phyloP scores from a whole-genome alignment of 192 early-diverging fungal species.

The Dissophora ornata region DNA sequence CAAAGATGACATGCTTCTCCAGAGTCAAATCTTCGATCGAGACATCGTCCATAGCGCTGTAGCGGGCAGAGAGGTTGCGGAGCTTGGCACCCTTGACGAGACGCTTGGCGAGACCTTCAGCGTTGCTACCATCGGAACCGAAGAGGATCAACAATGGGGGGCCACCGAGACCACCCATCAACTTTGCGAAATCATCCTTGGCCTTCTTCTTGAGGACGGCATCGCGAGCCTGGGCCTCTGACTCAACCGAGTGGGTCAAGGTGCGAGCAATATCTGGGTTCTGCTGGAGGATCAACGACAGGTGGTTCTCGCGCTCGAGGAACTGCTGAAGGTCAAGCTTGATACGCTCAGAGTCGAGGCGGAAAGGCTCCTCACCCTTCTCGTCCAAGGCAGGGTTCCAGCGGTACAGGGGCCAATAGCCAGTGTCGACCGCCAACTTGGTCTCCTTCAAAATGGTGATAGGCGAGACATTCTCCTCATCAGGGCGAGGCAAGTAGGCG shows the following conservation, averaged over 20 bases:
- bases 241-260: constrained; percentile 73
- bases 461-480: constrained; percentile 64
- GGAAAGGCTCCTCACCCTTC: constrained; percentile 71
- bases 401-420: constrained; percentile 95
- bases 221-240: constrained; percentile 70
- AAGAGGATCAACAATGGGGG: constrained; percentile 88
- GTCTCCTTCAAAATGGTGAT: constrained; percentile 87
- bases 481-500: constrained; percentile 80
- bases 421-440: constrained; percentile 89
- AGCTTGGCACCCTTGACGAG: constrained; percentile 84
- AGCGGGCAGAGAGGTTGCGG: constrained; percentile 82
- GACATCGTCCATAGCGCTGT: constrained; percentile 86
- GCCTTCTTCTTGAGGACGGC: constrained; percentile 70
- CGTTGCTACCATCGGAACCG: constrained; percentile 93
- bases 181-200: constrained; percentile 72
- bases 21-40: constrained; percentile 81
- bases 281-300: constrained; percentile 80
- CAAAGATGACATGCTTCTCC: constrained; percentile 83
- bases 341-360: constrained; percentile 82
- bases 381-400: constrained; percentile 83
- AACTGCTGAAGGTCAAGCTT: constrained; percentile 83
- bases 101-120: constrained; percentile 84
- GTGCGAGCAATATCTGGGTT: constrained; percentile 69
- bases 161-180: constrained; percentile 80
- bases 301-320: constrained; percentile 84